Conservation (phyloP, 176 grass and related monocot species). For the Avena eriantha region DNA sequence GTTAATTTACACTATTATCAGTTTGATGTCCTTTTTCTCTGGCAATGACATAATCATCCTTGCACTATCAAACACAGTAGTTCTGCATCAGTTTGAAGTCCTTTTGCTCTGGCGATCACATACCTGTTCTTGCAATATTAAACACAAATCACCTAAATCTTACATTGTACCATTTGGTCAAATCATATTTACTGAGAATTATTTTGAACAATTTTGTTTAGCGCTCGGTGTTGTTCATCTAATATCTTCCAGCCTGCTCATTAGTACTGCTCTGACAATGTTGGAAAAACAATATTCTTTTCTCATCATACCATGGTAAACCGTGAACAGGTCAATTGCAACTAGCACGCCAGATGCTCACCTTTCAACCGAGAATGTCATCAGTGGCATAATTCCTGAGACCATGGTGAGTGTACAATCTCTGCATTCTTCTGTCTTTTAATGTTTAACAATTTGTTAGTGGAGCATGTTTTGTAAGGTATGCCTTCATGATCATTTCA, state of each 20-base stretch:
- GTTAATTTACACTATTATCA: constrained; percentile 1
- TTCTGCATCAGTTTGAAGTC: not conserved
- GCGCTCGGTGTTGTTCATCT: not conserved
- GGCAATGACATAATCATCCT: constrained; percentile 16
- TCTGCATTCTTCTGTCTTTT: not conserved
- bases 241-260: constrained; percentile 4
- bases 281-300: constrained; percentile 22
- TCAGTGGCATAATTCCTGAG: constrained; percentile 34
- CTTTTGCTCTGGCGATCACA: constrained; percentile 2
- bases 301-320: constrained; percentile 30
- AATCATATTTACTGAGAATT: constrained; percentile 10
- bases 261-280: constrained; percentile 19
- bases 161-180: constrained; percentile 17
- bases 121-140: not conserved
- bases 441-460: not conserved
- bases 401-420: constrained; percentile 39
- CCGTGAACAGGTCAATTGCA: constrained; percentile 42
- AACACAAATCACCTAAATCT: constrained; percentile 4
- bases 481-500: not conserved
- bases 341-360: constrained; percentile 50
- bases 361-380: constrained; percentile 55
- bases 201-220: constrained; percentile 19
- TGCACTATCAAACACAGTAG: not conserved
- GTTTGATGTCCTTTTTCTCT: constrained; percentile 8
- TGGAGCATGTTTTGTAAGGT: not conserved